These are phyloP conservation scores for Lithospermum erythrorhizon DNA, from an alignment of 257 asterid genomes.

Conservation along the genomic window DNA sequence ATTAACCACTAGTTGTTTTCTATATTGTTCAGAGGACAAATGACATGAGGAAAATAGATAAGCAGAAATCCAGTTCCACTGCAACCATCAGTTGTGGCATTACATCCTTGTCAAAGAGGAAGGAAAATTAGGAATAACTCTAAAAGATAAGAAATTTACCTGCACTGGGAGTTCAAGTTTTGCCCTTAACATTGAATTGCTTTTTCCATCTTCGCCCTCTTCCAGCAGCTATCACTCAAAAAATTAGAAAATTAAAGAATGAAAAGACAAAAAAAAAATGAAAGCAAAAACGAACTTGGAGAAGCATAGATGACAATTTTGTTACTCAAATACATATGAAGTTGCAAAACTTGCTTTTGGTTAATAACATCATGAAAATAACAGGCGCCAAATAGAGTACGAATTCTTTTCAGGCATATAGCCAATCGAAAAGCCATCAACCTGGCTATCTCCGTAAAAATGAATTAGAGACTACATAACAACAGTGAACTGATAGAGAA, in stretches of 20 bases:
- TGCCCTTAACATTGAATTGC: slow-evolving; percentile 55
- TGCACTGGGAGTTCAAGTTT: slow-evolving; percentile 96
- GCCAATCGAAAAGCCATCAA: not conserved
- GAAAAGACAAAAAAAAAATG: not conserved
- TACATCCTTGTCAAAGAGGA: not conserved
- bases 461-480: not conserved
- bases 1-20: not conserved
- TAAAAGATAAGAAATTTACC: slow-evolving; percentile 35
- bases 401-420: not conserved
- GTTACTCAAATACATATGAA: not conserved
- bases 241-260: not conserved
- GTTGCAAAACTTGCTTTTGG: not conserved
- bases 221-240: slow-evolving; percentile 56
- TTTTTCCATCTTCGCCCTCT: slow-evolving; percentile 93
- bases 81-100: not conserved
- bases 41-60: not conserved
- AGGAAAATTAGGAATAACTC: not conserved
- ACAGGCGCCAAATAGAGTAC: not conserved
- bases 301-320: not conserved
- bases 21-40: not conserved
- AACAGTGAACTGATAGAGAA: not conserved
- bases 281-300: not conserved
- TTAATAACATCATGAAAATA: not conserved
- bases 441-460: too few relatives aligned
- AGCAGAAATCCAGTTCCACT: not conserved